These are phyloP conservation scores for Cerioporus squamosus DNA, from an alignment of 1,284 basidiomycete genomes.

Conservation along the genomic window DNA sequence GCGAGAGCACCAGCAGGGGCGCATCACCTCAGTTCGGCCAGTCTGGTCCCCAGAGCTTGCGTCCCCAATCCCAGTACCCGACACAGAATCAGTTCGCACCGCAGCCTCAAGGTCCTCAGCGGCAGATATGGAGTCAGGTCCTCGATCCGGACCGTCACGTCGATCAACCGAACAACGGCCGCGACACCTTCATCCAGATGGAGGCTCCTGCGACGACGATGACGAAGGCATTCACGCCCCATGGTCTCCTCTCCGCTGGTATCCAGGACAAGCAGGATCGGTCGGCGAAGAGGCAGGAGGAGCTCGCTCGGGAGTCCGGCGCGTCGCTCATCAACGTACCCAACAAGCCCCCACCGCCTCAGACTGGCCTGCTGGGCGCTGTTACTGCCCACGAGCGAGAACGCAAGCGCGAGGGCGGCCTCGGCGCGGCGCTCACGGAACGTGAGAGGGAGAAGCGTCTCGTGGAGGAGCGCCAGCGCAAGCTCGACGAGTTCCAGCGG, in stretches of 20 bases:
- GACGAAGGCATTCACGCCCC: slow-evolving; percentile 93
- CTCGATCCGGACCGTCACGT: slow-evolving; percentile 71
- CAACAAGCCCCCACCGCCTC: slow-evolving; percentile 92
- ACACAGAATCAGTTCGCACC: slow-evolving; percentile 2
- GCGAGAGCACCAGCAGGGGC: slow-evolving; percentile 43
- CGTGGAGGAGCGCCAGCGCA: slow-evolving; percentile 90
- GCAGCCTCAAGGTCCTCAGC: slow-evolving; percentile 51
- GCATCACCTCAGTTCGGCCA: slow-evolving; percentile 45
- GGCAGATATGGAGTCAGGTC: slow-evolving; percentile 85
- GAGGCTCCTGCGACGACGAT: slow-evolving; percentile 76
- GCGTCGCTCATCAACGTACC: slow-evolving; percentile 93
- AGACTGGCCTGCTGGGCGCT: slow-evolving; percentile 93
- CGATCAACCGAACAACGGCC: slow-evolving; percentile 39
- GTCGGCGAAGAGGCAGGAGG: slow-evolving; percentile 94
- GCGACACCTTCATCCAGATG: slow-evolving; percentile 82
- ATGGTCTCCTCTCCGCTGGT: slow-evolving; percentile 93
- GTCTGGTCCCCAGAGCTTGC: slow-evolving; percentile 26
- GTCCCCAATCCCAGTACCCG: slow-evolving; percentile 35
- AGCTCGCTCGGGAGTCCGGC: slow-evolving; percentile 88
- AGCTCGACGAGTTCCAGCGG: slow-evolving; percentile 88
- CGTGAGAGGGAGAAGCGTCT: slow-evolving; percentile 90
- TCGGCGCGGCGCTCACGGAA: slow-evolving; percentile 94
- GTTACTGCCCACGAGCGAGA: slow-evolving; percentile 96
- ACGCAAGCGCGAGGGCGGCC: slow-evolving; percentile 91
- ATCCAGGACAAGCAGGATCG: slow-evolving; percentile 95